These are phyloP conservation scores for Chondrostereum purpureum DNA, from an alignment of 1,284 basidiomycete genomes.

Conservation along the genomic window DNA sequence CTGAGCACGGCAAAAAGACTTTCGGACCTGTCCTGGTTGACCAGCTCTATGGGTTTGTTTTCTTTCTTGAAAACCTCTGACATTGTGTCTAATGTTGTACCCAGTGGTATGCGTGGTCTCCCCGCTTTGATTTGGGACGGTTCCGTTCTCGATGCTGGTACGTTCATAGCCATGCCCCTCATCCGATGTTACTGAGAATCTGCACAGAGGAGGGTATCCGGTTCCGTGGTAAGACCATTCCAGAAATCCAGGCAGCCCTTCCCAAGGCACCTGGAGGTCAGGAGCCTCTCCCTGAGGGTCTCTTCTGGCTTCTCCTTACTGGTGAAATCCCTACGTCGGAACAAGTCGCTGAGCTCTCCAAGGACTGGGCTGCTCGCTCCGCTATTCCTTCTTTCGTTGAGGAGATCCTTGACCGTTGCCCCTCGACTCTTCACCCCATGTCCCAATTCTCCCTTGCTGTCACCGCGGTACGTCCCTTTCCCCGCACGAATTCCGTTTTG, in stretches of 20 bases:
- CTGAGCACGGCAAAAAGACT: constrained; percentile 81
- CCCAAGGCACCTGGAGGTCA: constrained; percentile 85
- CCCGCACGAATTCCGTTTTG: constrained; percentile 4
- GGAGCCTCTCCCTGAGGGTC: constrained; percentile 89
- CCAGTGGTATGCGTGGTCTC: constrained; percentile 88
- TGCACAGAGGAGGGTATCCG: constrained; percentile 86
- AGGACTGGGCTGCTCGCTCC: constrained; percentile 89
- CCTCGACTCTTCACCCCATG: constrained; percentile 94
- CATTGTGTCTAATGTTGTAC: constrained; percentile 10
- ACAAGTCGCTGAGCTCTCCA: constrained; percentile 79
- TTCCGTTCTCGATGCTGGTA: constrained; percentile 87
- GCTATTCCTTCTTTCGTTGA: constrained; percentile 89
- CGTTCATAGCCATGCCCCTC: constrained; percentile 18
- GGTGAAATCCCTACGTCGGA: constrained; percentile 88
- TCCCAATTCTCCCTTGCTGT: constrained; percentile 93
- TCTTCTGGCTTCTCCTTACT: constrained; percentile 94
- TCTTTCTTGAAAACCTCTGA: background rate
- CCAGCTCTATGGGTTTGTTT: constrained; percentile 75
- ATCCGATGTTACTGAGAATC: constrained; percentile 4
- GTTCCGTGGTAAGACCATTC: constrained; percentile 91
- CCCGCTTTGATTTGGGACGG: constrained; percentile 91
- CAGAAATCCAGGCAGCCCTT: constrained; percentile 80
- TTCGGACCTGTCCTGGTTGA: constrained; percentile 89
- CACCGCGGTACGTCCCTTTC: constrained; percentile 66
- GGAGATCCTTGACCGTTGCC: constrained; percentile 89